Evolutionary conservation across 2,329 filamentous ascomycete species (phyloP), one percentile per base, ranked within the genome.

Genomic region (Tolypocladium cylindrosporum): DNA sequence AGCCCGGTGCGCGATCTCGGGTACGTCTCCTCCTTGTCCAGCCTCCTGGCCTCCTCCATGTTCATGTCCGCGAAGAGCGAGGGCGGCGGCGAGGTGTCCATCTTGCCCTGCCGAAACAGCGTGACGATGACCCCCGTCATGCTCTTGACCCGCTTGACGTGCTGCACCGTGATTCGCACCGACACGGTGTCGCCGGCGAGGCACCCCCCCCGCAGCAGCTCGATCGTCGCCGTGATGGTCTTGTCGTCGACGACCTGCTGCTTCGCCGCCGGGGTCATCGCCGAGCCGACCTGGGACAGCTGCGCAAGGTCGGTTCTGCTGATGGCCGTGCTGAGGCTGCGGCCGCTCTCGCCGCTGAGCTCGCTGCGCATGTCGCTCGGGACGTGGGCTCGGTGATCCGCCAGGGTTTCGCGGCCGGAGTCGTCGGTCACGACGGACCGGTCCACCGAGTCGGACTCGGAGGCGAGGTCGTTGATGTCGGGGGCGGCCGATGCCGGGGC

Each of bases 61-160:
- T 83, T 82, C 48, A 84, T 75, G 19, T 74, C 72, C 55, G 74
- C 71, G 60, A 84, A 83, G 9, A 80, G 68, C 7, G 76, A 77
- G 14, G 76, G 66, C 6, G 79, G 76, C 5, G 85, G 85, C 8
- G 83, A 76, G 66, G 91, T 89, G 69, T 99, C 93, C 52, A 97
- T 93, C 60, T 91, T 86, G 31, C 91, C 91, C 71, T 96, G 90
- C 51, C 94, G 85, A 70, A 95, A 97, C 10, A 99, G 77, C 1
- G 94, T 97, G 52, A 96, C 85, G 60, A 97, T 94, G 54, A 97
- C 88, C 9, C 94, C 93, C 64, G 93, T 89, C 74, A 96, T 81
- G 69, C 91, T 97, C 75, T 93, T 91, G 67, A 97, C 84, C 59
- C 86, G 83, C 71, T 95, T 96, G 60, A 88, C 93, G 69, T 97